These are phyloP conservation scores for Candida saitoana DNA, from an alignment of 805 yeast genomes.

Conservation along the genomic window DNA sequence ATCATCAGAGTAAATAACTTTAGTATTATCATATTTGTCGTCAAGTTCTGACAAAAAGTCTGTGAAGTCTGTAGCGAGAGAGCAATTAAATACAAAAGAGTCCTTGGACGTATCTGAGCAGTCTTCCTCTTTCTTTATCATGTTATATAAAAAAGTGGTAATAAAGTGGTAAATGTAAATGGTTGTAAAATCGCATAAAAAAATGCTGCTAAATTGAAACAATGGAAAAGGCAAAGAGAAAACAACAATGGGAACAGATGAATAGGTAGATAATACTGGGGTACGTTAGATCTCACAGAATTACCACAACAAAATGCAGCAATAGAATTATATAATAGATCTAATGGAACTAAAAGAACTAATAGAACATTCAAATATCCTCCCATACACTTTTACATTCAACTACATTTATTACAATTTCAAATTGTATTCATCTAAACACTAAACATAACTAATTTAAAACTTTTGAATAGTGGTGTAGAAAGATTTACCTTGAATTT, in stretches of 20 bases:
- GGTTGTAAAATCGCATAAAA: neutral
- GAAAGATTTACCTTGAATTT: constrained; percentile 65
- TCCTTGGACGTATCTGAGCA: neutral
- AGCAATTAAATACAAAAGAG: neutral
- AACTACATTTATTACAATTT: too few species aligned
- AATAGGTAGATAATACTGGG: too few species aligned
- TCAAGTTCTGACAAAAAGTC: neutral
- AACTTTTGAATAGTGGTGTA: constrained; percentile 25
- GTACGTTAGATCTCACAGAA: too few species aligned
- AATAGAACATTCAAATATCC: too few species aligned
- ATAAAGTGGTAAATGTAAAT: neutral
- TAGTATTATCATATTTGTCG: neutral
- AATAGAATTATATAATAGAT: too few species aligned
- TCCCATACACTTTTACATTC: too few species aligned
- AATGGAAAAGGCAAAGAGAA: neutral
- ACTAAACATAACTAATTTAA: too few species aligned
- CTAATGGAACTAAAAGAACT: too few species aligned
- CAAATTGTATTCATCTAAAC: too few species aligned
- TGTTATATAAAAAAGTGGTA: neutral
- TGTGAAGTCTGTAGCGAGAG: neutral
- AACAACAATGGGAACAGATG: neutral
- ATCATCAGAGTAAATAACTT: neutral
- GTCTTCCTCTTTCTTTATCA: neutral
- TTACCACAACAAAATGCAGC: too few species aligned
- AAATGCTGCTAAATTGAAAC: neutral